Base-by-base conservation (phyloP, 306 rosid genomes). In the Lathyrus tuberosus region DNA sequence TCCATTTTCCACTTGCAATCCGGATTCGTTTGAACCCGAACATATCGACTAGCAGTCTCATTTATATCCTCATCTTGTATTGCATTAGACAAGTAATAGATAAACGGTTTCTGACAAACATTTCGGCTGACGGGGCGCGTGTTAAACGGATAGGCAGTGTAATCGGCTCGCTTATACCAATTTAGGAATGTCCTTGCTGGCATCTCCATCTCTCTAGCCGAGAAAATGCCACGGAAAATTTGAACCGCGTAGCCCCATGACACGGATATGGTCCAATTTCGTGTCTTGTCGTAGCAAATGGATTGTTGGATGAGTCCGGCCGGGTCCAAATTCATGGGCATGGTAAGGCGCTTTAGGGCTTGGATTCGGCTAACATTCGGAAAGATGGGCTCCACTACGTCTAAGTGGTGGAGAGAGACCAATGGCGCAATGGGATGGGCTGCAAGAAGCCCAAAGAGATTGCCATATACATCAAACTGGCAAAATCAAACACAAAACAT, bases 191-290 rank as follows among this genome's bases (percentile, higher is more conserved):
- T 89, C 67, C 89, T 84, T 0, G 84, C 76, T 0, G 96, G 96
- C 62, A 78, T 77, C 66, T 92, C 95, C 51, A 92, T 71, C 37
- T 89, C 96, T 40, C 90, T 81, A 63, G 84, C 82, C 0, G 84
- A 76, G 56, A 86, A 77, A 12, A 69, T 58, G 17, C 95, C 92
- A 2, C 89, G 85, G 35, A 74, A 72, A n/a, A 92, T 87, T 74
- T 92, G 96, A 60, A 89, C 87, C 3, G 88, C 81, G 4, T 84
- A 87, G 13, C 95, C 97, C 96, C 97, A 87, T 0, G 95, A 81
- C 2, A 87, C 84, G 0, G 96, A 84, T 35, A 87, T 15, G 26
- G 92, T 92, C 96, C 97, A 92, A 0, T 42, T 76, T 0, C 81
- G 81, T 24, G 65, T 26, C 18, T 75, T 73, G 81, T 91, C 92